phyloP scores from a whole-genome alignment of 192 early-diverging fungal species.

The Anaeromyces robustus region DNA sequence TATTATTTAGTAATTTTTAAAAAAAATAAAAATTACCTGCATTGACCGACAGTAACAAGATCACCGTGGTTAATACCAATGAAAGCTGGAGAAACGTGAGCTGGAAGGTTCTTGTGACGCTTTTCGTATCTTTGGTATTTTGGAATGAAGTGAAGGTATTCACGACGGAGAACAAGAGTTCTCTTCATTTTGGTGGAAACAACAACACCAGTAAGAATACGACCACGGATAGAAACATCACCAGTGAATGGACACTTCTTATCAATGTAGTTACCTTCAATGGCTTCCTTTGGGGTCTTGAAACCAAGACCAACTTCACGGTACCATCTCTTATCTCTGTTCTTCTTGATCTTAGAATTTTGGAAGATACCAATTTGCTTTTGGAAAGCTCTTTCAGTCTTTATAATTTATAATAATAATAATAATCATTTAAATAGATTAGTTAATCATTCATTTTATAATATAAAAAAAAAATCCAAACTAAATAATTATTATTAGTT shows the following conservation, averaged over 20 bases:
- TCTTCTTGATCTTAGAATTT: slow-evolving; percentile 72
- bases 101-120: slow-evolving; percentile 98
- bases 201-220: slow-evolving; percentile 87
- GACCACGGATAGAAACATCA: slow-evolving; percentile 91
- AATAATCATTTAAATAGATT: too few relatives aligned
- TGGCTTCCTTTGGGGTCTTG: slow-evolving; percentile 97
- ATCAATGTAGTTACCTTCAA: slow-evolving; percentile 95
- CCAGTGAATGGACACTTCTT: slow-evolving; percentile 99
- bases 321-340: slow-evolving; percentile 76
- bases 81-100: slow-evolving; percentile 89
- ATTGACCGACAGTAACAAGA: slow-evolving; percentile 94
- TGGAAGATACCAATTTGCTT: slow-evolving; percentile 91
- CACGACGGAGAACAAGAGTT: slow-evolving; percentile 93
- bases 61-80: slow-evolving; percentile 79
- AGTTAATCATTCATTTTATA: too few relatives aligned
- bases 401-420: slow-evolving; percentile 2
- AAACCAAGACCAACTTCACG: slow-evolving; percentile 97
- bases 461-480: too few relatives aligned
- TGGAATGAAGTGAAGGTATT: slow-evolving; percentile 98
- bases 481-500: too few relatives aligned
- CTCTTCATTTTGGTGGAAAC: slow-evolving; percentile 96
- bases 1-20: too few relatives aligned
- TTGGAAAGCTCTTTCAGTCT: slow-evolving; percentile 95
- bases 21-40: slow-evolving; percentile 34
- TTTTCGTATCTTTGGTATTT: slow-evolving; percentile 99